A percentile compares a stretch with the other conserved stretches of the same genome.
Conservation (phyloP, 129 eudicot genomes). For the Escallonia herrerae region DNA sequence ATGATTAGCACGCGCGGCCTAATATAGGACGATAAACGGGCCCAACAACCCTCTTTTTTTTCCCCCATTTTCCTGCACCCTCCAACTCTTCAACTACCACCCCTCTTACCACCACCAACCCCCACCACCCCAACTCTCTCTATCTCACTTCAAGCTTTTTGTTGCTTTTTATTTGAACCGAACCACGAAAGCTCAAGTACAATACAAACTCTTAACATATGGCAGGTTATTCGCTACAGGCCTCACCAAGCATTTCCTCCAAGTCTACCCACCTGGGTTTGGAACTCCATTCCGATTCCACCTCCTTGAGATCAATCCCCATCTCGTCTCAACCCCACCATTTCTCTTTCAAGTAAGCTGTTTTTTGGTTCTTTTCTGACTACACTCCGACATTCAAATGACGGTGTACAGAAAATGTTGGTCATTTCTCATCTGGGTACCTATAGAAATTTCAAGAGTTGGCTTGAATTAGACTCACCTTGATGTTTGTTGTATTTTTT, state of each 20-base stretch:
- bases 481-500: background rate
- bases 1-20: too few species aligned
- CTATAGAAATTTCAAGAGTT: too few species aligned
- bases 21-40: too few species aligned
- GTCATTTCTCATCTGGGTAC: background rate
- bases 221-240: conserved; percentile 1
- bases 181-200: background rate
- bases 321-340: conserved; percentile 24
- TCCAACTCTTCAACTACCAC: background rate
- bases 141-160: too few species aligned
- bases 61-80: too few species aligned
- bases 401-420: too few species aligned
- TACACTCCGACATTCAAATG: background rate
- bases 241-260: conserved; percentile 13
- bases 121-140: background rate
- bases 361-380: background rate
- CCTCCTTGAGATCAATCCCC: conserved; percentile 13
- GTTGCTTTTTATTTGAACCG: background rate
- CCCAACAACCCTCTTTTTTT: too few species aligned
- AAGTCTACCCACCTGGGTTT: background rate
- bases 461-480: background rate
- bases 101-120: background rate
- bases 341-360: conserved; percentile 20
- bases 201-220: background rate
- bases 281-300: conserved; percentile 1